These are phyloP conservation scores for Tinospora cordifolia DNA, from an alignment of 164 flowering plant species.

Conservation along the genomic window DNA sequence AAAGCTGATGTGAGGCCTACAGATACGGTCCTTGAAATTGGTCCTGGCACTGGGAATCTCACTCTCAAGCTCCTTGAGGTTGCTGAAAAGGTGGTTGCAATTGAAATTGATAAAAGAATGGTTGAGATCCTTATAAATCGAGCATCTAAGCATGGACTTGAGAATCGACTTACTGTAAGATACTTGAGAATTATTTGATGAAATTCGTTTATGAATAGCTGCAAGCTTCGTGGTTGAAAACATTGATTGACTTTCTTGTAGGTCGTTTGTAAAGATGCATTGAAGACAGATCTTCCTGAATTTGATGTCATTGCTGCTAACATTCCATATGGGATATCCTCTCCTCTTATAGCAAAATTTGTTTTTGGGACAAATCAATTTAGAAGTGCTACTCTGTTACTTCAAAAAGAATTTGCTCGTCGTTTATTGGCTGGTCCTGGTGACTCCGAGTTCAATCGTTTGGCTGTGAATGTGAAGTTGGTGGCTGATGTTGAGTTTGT, in stretches of 20 bases:
- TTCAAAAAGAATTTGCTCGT: slow-evolving; percentile 87
- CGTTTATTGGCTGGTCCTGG: slow-evolving; percentile 81
- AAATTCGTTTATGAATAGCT: slow-evolving; percentile 29
- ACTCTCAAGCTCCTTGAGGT: slow-evolving; percentile 74
- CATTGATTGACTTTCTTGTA: slow-evolving; percentile 28
- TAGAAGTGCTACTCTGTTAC: slow-evolving; percentile 70
- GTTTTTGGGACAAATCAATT: slow-evolving; percentile 43
- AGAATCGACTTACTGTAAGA: slow-evolving; percentile 49
- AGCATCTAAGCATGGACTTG: slow-evolving; percentile 41
- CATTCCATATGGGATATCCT: slow-evolving; percentile 82
- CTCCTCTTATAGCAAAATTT: slow-evolving; percentile 68
- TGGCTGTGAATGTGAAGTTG: slow-evolving; percentile 83
- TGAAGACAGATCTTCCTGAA: slow-evolving; percentile 66
- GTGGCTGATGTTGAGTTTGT: slow-evolving; percentile 71
- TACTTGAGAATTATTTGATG: slow-evolving; percentile 27
- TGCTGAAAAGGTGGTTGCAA: slow-evolving; percentile 54
- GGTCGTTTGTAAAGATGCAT: slow-evolving; percentile 64
- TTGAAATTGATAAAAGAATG: slow-evolving; percentile 82
- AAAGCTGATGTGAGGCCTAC: slow-evolving; percentile 43
- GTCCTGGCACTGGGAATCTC: slow-evolving; percentile 97
- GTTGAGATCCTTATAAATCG: slow-evolving; percentile 58
- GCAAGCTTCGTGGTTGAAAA: not conserved
- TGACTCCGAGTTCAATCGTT: slow-evolving; percentile 68
- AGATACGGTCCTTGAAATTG: slow-evolving; percentile 83
- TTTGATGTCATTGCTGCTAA: slow-evolving; percentile 87